phyloP scores from a whole-genome alignment of 2,329 filamentous ascomycete species.

The Pseudocercospora pini-densiflorae region DNA sequence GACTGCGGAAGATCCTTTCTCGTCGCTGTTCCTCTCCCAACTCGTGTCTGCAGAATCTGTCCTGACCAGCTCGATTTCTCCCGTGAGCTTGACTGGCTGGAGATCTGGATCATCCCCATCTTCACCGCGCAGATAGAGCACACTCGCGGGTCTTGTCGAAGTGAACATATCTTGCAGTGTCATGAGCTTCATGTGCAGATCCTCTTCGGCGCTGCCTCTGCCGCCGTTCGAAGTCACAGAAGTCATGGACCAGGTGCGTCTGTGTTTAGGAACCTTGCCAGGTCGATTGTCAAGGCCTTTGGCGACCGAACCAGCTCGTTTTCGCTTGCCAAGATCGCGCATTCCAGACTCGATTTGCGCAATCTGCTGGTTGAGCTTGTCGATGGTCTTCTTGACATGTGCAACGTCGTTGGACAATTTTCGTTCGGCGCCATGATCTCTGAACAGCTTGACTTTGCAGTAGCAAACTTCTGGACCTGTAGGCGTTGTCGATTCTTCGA shows the following conservation, averaged over 20 bases:
- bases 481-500: constrained; percentile 45
- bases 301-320: constrained; percentile 58
- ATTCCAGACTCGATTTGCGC: constrained; percentile 69
- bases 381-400: constrained; percentile 94
- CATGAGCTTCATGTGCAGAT: constrained; percentile 77
- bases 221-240: constrained; percentile 60
- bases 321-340: constrained; percentile 64
- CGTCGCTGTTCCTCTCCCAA: constrained; percentile 57
- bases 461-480: constrained; percentile 74
- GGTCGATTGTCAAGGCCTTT: constrained; percentile 61
- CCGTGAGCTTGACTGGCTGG: constrained; percentile 74
- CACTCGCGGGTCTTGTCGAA: constrained; percentile 77
- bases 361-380: constrained; percentile 94
- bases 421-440: constrained; percentile 92
- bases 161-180: constrained; percentile 87
- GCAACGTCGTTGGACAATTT: constrained; percentile 94
- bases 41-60: constrained; percentile 51
- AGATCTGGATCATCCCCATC: constrained; percentile 80
- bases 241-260: constrained; percentile 93
- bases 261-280: constrained; percentile 87
- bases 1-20: constrained; percentile 60
- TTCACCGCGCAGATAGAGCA: constrained; percentile 76
- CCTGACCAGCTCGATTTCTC: constrained; percentile 65
- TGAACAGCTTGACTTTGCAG: constrained; percentile 96
- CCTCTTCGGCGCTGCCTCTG: constrained; percentile 62